Evolutionary conservation across 2,329 filamentous ascomycete genomes (phyloP).

Genomic region (Pseudopithomyces chartarum): DNA sequence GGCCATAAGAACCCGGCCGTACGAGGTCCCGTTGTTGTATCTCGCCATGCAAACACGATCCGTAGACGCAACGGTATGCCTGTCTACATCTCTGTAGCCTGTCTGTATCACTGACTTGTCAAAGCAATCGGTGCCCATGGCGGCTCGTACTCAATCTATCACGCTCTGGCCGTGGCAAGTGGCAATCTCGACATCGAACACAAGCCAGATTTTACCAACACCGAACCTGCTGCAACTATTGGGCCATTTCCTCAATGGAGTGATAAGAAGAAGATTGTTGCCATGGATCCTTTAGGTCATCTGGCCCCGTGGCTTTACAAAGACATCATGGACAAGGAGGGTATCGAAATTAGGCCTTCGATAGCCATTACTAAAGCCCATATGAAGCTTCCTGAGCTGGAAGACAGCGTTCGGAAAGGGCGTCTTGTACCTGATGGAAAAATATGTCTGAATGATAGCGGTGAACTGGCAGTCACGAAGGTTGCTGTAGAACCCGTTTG

Average conservation of each 20-base stretch:
- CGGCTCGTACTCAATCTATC: conserved; percentile 95
- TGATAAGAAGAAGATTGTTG: conserved; percentile 91
- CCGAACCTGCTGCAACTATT: conserved; percentile 87
- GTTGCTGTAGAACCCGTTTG: conserved; percentile 91
- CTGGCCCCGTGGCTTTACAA: conserved; percentile 83
- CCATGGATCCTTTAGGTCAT: conserved; percentile 95
- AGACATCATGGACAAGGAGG: conserved; percentile 75
- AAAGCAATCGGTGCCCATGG: conserved; percentile 72
- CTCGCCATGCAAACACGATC: conserved; percentile 74
- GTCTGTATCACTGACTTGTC: conserved; percentile 16
- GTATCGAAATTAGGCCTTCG: conserved; percentile 84
- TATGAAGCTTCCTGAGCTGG: conserved; percentile 95
- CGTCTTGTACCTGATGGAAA: conserved; percentile 81
- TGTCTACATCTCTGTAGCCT: not conserved
- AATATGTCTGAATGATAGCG: conserved; percentile 82
- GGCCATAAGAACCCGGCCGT: conserved; percentile 74
- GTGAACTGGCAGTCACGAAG: conserved; percentile 93
- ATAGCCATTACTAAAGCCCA: conserved; percentile 92
- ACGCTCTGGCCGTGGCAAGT: conserved; percentile 88
- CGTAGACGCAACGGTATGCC: conserved; percentile 75
- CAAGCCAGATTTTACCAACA: conserved; percentile 79
- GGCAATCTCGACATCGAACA: conserved; percentile 86
- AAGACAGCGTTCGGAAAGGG: conserved; percentile 81
- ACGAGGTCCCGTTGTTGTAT: conserved; percentile 88
- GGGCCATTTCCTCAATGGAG: conserved; percentile 90